phyloP scores from a whole-genome alignment of 164 flowering plant species.

The grape (Vitis vinifera) region DNA sequence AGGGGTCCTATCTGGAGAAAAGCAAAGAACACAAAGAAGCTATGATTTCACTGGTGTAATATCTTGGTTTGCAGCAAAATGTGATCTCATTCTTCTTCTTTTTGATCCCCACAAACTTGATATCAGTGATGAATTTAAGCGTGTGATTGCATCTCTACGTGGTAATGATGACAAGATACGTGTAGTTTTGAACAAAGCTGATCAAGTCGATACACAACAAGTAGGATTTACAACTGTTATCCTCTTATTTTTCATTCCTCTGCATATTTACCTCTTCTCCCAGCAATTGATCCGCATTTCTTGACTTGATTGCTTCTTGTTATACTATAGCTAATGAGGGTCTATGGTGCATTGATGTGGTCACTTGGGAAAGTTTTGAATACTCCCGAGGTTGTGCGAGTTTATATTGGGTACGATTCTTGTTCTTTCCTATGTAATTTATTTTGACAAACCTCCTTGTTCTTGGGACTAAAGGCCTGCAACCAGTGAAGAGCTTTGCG shows the following conservation, averaged over 20 bases:
- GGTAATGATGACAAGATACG: slow-evolving; percentile 98
- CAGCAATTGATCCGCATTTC: background rate
- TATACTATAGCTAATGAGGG: slow-evolving; percentile 51
- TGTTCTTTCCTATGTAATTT: background rate
- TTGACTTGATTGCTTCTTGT: background rate
- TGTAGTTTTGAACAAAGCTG: slow-evolving; percentile 92
- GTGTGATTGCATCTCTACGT: slow-evolving; percentile 85
- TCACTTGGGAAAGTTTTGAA: slow-evolving; percentile 95
- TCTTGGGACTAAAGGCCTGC: background rate
- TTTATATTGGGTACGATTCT: slow-evolving; percentile 85
- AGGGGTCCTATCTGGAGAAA: slow-evolving; percentile 95
- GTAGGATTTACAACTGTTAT: slow-evolving; percentile 32
- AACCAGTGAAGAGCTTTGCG: no score
- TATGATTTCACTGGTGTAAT: slow-evolving; percentile 97
- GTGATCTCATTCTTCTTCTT: slow-evolving; percentile 88
- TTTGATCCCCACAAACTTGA: slow-evolving; percentile 98
- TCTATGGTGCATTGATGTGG: slow-evolving; percentile 99
- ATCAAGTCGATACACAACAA: slow-evolving; percentile 97
- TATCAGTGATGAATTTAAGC: slow-evolving; percentile 92
- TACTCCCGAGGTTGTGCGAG: slow-evolving; percentile 91
- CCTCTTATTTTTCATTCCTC: background rate
- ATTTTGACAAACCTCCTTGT: background rate
- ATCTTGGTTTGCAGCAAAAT: slow-evolving; percentile 98
- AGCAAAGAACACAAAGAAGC: slow-evolving; percentile 89
- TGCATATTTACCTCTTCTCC: background rate